Percentiles rank a stretch among this genome's conserved stretches.
Evolutionary conservation across 495 filamentous ascomycete species (phyloP).

Genomic region (Halenospora varia): DNA sequence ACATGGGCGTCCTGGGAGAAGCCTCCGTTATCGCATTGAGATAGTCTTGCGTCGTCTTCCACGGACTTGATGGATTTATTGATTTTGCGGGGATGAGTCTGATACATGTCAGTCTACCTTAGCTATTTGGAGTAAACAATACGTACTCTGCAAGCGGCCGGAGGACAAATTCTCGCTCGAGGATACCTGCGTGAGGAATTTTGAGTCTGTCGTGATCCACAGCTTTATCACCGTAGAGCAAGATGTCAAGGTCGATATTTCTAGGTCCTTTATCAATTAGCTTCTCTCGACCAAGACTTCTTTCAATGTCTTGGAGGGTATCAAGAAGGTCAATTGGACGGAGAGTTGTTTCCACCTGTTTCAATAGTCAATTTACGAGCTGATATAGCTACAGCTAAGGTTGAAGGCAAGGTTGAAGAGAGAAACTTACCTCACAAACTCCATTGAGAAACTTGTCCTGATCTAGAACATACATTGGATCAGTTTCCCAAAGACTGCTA

Average conservation of each 20-base stretch:
- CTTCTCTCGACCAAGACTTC: slow-evolving; percentile 71
- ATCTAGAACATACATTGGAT: slow-evolving; percentile 92
- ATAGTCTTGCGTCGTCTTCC: slow-evolving; percentile 51
- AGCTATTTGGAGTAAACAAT: neutral
- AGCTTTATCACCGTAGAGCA: slow-evolving; percentile 72
- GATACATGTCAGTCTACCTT: neutral
- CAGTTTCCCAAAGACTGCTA: slow-evolving; percentile 88
- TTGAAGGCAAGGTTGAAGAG: neutral
- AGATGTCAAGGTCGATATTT: slow-evolving; percentile 90
- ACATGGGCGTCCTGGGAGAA: slow-evolving; percentile 47
- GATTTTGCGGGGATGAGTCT: slow-evolving; percentile 62
- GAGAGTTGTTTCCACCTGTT: slow-evolving; percentile 76
- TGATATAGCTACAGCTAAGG: neutral
- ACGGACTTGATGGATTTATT: slow-evolving; percentile 42
- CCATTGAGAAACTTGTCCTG: slow-evolving; percentile 90
- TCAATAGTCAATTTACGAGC: neutral
- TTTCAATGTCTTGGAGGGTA: slow-evolving; percentile 78
- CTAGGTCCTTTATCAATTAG: slow-evolving; percentile 89
- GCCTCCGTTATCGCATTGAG: slow-evolving; percentile 59
- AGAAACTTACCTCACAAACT: slow-evolving; percentile 74
- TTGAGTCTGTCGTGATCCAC: slow-evolving; percentile 66
- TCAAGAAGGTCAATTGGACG: slow-evolving; percentile 76
- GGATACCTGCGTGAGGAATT: slow-evolving; percentile 81
- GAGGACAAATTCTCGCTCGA: slow-evolving; percentile 91
- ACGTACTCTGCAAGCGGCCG: slow-evolving; percentile 81